Evolutionary conservation across 306 rosid genomes (phyloP).

Genomic region (Arachis stenosperma): DNA sequence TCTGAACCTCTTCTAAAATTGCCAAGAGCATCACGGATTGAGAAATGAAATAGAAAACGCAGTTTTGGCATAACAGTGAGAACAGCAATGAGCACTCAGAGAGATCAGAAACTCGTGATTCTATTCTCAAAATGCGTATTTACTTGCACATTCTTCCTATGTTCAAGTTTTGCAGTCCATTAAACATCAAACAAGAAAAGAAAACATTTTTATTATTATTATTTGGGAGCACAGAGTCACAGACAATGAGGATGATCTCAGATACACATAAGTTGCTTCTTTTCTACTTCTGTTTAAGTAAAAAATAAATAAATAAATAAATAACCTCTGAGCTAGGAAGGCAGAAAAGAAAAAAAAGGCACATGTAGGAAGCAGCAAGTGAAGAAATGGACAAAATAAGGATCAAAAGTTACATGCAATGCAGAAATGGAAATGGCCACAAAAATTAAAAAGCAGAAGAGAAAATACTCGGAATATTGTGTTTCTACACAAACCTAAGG

Average conservation of each 20-base stretch:
- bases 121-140: not conserved
- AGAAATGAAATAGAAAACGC: not conserved
- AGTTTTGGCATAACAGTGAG: slow-evolving; percentile 24
- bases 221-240: slow-evolving; percentile 8
- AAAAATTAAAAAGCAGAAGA: not conserved
- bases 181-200: slow-evolving; percentile 13
- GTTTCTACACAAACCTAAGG: slow-evolving; percentile 4
- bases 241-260: not conserved
- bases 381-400: slow-evolving; percentile 1
- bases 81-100: slow-evolving; percentile 38
- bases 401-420: slow-evolving; percentile 34
- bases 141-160: slow-evolving; percentile 29
- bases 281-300: not conserved
- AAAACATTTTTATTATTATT: not conserved
- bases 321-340: not conserved
- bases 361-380: slow-evolving; percentile 9
- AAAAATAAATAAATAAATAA: not conserved
- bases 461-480: not conserved
- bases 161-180: slow-evolving; percentile 31
- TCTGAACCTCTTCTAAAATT: slow-evolving; percentile 28
- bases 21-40: not conserved
- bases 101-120: slow-evolving; percentile 43
- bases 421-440: slow-evolving; percentile 18
- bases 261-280: not conserved
- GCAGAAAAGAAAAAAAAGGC: not conserved